Percentiles rank a stretch among this genome's conserved stretches.
Conservation (phyloP, 2,329 filamentous ascomycete genomes). For the Pseudogymnoascus sp. region DNA sequence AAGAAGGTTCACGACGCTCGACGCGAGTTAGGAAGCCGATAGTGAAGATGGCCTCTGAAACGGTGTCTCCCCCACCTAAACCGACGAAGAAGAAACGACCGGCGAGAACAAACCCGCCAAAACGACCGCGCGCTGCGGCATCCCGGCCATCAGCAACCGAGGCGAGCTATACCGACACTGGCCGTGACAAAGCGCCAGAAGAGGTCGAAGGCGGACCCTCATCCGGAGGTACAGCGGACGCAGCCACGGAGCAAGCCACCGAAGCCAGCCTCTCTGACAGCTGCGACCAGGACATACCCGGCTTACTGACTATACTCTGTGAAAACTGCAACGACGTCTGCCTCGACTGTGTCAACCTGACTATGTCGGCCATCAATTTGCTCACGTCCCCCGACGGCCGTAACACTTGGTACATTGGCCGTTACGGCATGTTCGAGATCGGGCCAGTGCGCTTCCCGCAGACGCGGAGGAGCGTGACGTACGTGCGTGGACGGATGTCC, state of each 20-base stretch:
- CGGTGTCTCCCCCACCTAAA: not conserved
- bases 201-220: not conserved
- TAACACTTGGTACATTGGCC: not conserved
- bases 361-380: not conserved
- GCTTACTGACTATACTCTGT: not conserved
- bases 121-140: not conserved
- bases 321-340: not conserved
- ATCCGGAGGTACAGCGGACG: not conserved
- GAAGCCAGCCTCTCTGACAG: not conserved
- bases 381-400: not conserved
- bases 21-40: not conserved
- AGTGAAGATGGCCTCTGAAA: not conserved
- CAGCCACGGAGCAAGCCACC: not conserved
- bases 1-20: not conserved
- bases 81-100: not conserved
- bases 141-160: not conserved
- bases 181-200: not conserved
- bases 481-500: not conserved
- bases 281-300: not conserved
- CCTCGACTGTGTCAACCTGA: not conserved
- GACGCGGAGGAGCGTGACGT: not conserved
- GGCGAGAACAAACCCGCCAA: not conserved
- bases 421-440: not conserved
- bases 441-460: not conserved
- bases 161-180: not conserved